A percentile compares a stretch with the other conserved stretches of the same genome.
These are phyloP conservation scores for Ophiorrhiza pumila DNA, from an alignment of 257 asterid genomes.

Conservation along the genomic window DNA sequence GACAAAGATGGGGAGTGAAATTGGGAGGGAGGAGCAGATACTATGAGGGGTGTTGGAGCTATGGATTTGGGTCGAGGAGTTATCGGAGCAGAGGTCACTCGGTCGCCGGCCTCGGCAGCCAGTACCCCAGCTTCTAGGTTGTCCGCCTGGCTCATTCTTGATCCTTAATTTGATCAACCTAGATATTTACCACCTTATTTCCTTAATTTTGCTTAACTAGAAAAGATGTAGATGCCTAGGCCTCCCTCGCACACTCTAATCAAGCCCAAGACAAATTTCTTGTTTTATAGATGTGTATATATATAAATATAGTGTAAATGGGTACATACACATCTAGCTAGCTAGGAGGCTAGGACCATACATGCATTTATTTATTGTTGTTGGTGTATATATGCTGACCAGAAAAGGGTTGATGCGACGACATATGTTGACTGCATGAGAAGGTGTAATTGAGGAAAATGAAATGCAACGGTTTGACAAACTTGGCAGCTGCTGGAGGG, in stretches of 20 bases:
- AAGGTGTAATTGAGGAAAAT: not conserved
- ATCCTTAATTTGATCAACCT: too few relatives aligned
- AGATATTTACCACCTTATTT: too few relatives aligned
- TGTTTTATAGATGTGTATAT: not conserved
- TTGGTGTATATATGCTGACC: conserved; percentile 16
- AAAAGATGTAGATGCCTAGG: too few relatives aligned
- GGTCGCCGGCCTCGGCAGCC: conserved; percentile 19
- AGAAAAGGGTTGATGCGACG: not conserved
- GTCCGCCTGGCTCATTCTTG: conserved; percentile 18
- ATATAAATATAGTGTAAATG: not conserved
- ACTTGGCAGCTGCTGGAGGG: conserved; percentile 2
- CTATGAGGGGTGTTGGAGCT: conserved; percentile 37
- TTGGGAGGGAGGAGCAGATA: conserved; percentile 74
- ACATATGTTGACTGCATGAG: not conserved
- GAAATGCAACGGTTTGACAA: conserved; percentile 15
- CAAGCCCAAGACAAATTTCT: not conserved
- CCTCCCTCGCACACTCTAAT: not conserved
- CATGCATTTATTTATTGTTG: not conserved
- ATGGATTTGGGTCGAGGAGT: conserved; percentile 40
- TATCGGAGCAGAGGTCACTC: conserved; percentile 36
- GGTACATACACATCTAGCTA: too few relatives aligned
- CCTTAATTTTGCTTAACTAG: too few relatives aligned
- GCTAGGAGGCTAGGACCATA: not conserved
- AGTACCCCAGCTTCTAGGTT: conserved; percentile 8
- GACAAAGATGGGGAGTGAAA: conserved; percentile 76